phyloP scores from a whole-genome alignment of 768 basidiomycete species.

The Fomitopsis serialis region DNA sequence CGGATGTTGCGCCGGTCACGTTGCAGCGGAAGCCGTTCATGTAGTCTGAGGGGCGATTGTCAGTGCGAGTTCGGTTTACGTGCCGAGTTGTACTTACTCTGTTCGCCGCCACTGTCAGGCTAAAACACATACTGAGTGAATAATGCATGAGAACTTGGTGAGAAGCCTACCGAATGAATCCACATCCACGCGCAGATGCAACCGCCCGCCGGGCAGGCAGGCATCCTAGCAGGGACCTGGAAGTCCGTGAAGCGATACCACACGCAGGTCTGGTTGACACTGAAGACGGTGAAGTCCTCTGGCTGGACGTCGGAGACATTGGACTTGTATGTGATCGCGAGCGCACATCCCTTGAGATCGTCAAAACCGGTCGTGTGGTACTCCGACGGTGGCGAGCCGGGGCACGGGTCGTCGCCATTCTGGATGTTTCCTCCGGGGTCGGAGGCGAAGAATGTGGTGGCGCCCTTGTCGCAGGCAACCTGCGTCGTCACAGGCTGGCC shows the following conservation, averaged over 20 bases:
- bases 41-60: constrained; percentile 39
- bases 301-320: constrained; percentile 53
- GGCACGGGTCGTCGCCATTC: constrained; percentile 48
- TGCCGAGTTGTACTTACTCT: constrained; percentile 37
- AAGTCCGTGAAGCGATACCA: constrained; percentile 70
- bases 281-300: constrained; percentile 68
- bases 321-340: constrained; percentile 75
- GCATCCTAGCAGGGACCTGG: constrained; percentile 60
- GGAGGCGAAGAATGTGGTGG: constrained; percentile 50
- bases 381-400: constrained; percentile 33
- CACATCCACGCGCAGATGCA: constrained; percentile 74
- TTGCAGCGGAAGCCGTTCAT: constrained; percentile 75
- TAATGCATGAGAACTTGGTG: neutral
- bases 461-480: constrained; percentile 54
- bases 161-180: constrained; percentile 52
- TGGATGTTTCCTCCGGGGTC: constrained; percentile 50
- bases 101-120: constrained; percentile 54
- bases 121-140: no score
- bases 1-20: constrained; percentile 48
- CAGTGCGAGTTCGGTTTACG: neutral
- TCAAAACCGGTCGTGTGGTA: constrained; percentile 52
- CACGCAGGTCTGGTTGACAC: constrained; percentile 71
- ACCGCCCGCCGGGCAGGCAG: constrained; percentile 55
- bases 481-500: constrained; percentile 49
- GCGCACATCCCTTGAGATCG: constrained; percentile 57